phyloP scores from a whole-genome alignment of 2,329 filamentous ascomycete genomes.

The Juglanconis juglandina region DNA sequence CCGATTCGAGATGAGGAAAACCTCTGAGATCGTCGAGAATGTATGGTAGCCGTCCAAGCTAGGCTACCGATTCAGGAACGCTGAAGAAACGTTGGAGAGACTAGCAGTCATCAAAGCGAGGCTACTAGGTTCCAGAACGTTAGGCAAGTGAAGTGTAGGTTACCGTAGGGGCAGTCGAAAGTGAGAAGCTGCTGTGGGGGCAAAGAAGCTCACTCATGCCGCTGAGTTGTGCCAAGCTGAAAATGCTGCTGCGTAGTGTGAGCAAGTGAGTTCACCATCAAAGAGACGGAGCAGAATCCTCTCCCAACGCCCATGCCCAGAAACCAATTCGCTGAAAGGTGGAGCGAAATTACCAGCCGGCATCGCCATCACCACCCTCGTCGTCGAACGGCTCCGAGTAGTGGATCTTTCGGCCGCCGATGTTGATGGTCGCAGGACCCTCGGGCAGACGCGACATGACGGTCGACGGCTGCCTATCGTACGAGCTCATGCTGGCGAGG shows the following conservation, averaged over 20 bases:
- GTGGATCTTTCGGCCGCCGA: constrained; percentile 50
- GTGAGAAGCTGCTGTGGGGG: neutral
- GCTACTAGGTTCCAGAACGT: neutral
- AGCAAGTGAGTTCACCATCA: too few species aligned
- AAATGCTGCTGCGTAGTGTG: neutral
- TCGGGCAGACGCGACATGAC: constrained; percentile 78
- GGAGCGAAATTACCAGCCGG: neutral
- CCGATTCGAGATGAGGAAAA: neutral
- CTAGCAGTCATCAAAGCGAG: neutral
- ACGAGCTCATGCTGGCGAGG: constrained; percentile 81
- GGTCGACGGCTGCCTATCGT: constrained; percentile 70
- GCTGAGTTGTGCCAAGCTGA: neutral
- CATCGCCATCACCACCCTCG: neutral
- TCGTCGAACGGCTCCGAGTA: neutral
- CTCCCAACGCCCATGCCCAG: too few species aligned
- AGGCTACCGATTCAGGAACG: neutral
- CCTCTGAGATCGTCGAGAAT: too few species aligned
- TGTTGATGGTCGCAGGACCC: constrained; percentile 47
- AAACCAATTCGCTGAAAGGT: neutral
- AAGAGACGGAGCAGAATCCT: neutral
- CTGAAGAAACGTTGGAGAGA: neutral
- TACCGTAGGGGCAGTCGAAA: neutral
- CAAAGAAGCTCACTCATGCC: neutral
- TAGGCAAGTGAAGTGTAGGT: neutral
- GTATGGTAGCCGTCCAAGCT: constrained; percentile 3